Conservation (phyloP, 2,329 filamentous ascomycete genomes). For the Phoma sp. region DNA sequence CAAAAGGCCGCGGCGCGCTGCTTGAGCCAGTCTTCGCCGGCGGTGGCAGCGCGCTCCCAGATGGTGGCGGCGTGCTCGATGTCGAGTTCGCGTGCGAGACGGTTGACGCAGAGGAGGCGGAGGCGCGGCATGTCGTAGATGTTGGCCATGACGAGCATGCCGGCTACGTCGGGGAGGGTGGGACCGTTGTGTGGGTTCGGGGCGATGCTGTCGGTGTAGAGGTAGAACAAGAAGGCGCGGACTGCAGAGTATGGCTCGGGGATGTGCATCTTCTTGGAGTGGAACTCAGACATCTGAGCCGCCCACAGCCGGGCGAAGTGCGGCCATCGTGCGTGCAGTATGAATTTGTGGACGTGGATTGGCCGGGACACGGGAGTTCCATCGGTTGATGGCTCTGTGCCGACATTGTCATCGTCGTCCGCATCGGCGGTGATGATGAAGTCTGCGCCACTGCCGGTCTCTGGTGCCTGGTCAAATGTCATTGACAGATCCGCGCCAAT, state of each 20-base stretch:
- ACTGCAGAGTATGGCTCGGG: constrained; percentile 95
- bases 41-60: constrained; percentile 91
- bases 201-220: constrained; percentile 92
- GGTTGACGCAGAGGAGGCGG: constrained; percentile 87
- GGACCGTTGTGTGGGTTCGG: constrained; percentile 56
- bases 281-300: constrained; percentile 96
- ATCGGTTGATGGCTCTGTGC: constrained; percentile 55
- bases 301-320: constrained; percentile 93
- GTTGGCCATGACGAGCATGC: constrained; percentile 95
- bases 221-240: constrained; percentile 91
- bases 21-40: constrained; percentile 92
- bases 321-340: constrained; percentile 93
- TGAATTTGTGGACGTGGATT: constrained; percentile 94
- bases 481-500: constrained; percentile 86
- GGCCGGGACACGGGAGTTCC: constrained; percentile 65
- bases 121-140: constrained; percentile 97
- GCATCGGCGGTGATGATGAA: constrained; percentile 88
- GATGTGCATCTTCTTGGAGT: constrained; percentile 97
- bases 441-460: constrained; percentile 85
- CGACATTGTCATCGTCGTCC: constrained; percentile 75
- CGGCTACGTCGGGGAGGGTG: constrained; percentile 82
- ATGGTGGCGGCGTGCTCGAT: constrained; percentile 94
- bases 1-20: constrained; percentile 88
- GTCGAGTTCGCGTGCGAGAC: constrained; percentile 88
- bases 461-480: constrained; percentile 86